Conservation (phyloP, 2,329 filamentous ascomycete species). For the Colletotrichum sp. region DNA sequence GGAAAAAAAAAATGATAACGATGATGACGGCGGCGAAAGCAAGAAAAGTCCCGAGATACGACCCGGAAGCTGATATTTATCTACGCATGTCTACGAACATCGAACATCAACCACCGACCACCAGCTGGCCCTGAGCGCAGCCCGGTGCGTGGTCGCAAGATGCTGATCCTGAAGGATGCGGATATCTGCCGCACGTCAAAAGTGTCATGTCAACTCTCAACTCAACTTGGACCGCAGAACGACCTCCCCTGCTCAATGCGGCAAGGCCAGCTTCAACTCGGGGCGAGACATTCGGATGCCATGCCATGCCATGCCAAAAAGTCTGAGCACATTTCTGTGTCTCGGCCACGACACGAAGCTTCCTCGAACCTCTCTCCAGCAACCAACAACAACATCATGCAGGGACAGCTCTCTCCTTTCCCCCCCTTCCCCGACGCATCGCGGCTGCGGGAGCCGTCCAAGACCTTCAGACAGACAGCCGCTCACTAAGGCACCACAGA, state of each 20-base stretch:
- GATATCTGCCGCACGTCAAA: neutral
- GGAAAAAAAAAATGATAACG: constrained; percentile 10
- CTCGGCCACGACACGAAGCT: neutral
- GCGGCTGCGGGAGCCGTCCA: neutral
- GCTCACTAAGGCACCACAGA: neutral
- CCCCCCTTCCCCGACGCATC: neutral
- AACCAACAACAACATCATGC: neutral
- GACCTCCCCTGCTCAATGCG: neutral
- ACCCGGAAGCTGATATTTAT: neutral
- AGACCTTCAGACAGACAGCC: neutral
- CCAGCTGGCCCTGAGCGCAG: neutral
- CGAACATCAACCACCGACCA: neutral
- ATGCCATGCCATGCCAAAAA: neutral
- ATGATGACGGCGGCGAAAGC: neutral
- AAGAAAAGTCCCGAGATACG: neutral
- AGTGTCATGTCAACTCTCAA: neutral
- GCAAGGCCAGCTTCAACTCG: neutral
- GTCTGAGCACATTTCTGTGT: neutral
- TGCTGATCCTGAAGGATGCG: neutral
- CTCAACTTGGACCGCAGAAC: neutral
- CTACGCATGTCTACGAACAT: neutral
- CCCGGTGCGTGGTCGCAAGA: neutral
- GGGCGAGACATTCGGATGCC: neutral
- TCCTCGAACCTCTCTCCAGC: neutral
- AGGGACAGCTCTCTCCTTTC: neutral